A percentile compares a stretch with the other conserved stretches of the same genome.
Conservation (phyloP, 75 land plant genomes). For the Isoetes taiwanensis region DNA sequence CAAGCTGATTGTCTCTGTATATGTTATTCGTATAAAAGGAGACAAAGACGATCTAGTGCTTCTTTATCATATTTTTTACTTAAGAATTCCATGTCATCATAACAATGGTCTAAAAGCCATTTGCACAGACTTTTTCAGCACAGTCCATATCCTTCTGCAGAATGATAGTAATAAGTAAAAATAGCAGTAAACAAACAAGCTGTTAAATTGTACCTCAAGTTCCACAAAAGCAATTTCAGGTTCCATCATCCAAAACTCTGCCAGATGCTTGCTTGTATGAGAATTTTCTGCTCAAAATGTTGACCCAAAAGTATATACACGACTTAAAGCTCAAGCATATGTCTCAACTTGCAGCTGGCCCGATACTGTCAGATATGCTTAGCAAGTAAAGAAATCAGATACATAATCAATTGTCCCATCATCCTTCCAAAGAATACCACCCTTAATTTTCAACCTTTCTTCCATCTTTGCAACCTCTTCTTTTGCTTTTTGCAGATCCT, state of each 20-base stretch:
- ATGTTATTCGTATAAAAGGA: too few relatives aligned
- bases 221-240: constrained; percentile 78
- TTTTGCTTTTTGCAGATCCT: too few relatives aligned
- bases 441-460: constrained; percentile 34
- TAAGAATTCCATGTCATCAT: too few relatives aligned
- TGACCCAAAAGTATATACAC: constrained; percentile 81
- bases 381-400: constrained; percentile 48
- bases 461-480: too few relatives aligned
- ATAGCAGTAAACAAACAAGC: too few relatives aligned
- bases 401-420: constrained; percentile 27
- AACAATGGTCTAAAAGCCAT: too few relatives aligned
- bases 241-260: constrained; percentile 83
- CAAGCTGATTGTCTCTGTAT: too few relatives aligned
- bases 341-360: constrained; percentile 78
- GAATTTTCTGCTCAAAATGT: constrained; percentile 49
- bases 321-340: constrained; percentile 66
- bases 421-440: constrained; percentile 33
- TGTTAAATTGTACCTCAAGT: constrained; percentile 87
- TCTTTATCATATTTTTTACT: too few relatives aligned
- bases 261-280: constrained; percentile 33
- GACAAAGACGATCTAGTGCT: too few relatives aligned
- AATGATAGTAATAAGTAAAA: too few relatives aligned
- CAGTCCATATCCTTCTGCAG: too few relatives aligned
- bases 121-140: too few relatives aligned
- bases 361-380: constrained; percentile 41